phyloP scores from a whole-genome alignment of 177 flowering plant species.

The Vitis hybrid region DNA sequence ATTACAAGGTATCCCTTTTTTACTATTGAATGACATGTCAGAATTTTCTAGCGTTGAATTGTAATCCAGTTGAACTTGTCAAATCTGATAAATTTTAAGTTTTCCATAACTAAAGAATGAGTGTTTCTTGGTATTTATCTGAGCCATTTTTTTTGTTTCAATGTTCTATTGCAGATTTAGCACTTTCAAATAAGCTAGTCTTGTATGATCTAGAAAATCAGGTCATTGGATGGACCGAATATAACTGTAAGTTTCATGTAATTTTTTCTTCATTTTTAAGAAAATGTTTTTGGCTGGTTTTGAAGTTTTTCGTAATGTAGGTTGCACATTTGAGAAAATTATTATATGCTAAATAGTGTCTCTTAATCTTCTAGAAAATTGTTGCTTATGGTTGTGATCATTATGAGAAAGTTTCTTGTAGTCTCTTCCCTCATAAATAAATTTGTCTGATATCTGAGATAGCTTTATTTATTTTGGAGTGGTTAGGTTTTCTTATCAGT shows the following conservation, averaged over 20 bases:
- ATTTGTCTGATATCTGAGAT: not conserved
- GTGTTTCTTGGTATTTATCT: not conserved
- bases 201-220: constrained; percentile 81
- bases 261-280: not conserved
- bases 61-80: no score
- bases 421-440: not conserved
- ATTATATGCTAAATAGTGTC: not conserved
- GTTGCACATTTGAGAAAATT: not conserved
- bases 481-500: not conserved
- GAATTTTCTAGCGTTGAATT: no score
- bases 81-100: not conserved
- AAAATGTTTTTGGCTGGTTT: not conserved
- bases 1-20: no score
- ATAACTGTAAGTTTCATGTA: constrained; percentile 72
- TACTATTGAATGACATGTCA: no score
- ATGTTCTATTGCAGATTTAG: constrained; percentile 64
- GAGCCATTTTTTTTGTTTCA: constrained; percentile 2
- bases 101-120: not conserved
- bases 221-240: constrained; percentile 81
- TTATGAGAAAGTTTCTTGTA: not conserved
- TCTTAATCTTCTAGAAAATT: not conserved
- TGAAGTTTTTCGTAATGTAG: not conserved
- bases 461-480: not conserved
- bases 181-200: constrained; percentile 79
- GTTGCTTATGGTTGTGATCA: not conserved